Conservation (phyloP, 2,329 filamentous ascomycete genomes). For the Alternaria dauci region DNA sequence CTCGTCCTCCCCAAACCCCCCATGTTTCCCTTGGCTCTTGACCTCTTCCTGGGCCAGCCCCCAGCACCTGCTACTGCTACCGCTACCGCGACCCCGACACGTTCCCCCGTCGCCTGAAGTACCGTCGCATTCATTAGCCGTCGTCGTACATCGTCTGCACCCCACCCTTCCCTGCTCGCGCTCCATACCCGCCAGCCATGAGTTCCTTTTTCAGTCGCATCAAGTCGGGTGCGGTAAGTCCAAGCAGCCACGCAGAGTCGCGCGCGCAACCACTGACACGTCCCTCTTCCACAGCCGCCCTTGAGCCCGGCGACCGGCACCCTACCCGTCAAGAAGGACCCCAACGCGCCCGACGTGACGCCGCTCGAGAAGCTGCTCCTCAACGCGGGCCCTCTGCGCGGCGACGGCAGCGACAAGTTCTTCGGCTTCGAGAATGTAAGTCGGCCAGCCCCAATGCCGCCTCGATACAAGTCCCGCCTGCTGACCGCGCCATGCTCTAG, state of each 20-base stretch:
- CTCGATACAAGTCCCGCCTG: conserved; percentile 16
- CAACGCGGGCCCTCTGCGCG: conserved; percentile 80
- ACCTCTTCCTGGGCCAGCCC: conserved; percentile 16
- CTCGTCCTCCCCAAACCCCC: conserved; percentile 6
- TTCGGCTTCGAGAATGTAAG: conserved; percentile 97
- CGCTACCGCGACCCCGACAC: neutral
- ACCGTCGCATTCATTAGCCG: conserved; percentile 6
- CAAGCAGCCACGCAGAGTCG: conserved; percentile 10
- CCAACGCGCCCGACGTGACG: conserved; percentile 64
- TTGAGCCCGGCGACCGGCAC: conserved; percentile 56
- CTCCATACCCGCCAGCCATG: conserved; percentile 48
- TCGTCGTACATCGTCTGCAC: conserved; percentile 11
- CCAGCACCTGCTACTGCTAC: conserved; percentile 8
- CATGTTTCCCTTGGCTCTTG: conserved; percentile 19
- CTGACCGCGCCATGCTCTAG: conserved; percentile 58
- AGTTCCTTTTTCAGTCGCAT: conserved; percentile 64
- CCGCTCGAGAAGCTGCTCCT: conserved; percentile 80
- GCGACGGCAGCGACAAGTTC: conserved; percentile 96
- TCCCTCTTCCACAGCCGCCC: conserved; percentile 51
- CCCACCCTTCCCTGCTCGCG: conserved; percentile 23
- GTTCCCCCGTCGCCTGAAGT: conserved; percentile 16
- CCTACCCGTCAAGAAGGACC: conserved; percentile 66
- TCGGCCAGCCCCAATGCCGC: conserved; percentile 30
- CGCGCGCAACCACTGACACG: conserved; percentile 29
- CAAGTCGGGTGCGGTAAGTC: conserved; percentile 59